Percentiles rank a stretch among this genome's conserved stretches.
Conservation (phyloP, 352 stramenopile genomes). For the Globisporangium orthogonon region DNA sequence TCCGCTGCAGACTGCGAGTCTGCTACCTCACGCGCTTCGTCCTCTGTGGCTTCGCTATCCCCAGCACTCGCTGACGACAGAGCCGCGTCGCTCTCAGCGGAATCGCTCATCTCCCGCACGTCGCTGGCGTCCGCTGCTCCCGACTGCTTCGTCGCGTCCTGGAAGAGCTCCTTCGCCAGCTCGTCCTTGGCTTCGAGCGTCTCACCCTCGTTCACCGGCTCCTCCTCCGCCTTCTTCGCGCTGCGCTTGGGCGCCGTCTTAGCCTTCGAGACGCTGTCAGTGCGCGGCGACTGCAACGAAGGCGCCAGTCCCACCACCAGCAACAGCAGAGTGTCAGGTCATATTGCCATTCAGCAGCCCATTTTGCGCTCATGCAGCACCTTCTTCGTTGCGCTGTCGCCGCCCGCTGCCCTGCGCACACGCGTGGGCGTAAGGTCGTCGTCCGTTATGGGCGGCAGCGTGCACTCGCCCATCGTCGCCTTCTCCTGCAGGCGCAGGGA, state of each 20-base stretch:
- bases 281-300: conserved; percentile 6
- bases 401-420: conserved; percentile 6
- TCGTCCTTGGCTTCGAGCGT: background rate
- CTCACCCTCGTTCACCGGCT: conserved; percentile 1
- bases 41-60: background rate
- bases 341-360: no score
- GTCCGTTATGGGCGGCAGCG: conserved; percentile 2
- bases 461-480: conserved; percentile 3
- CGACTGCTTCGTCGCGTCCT: conserved; percentile 1
- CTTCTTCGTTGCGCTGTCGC: conserved; percentile 12
- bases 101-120: background rate
- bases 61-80: no score
- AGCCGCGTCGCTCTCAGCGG: background rate
- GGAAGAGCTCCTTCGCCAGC: conserved; percentile 6
- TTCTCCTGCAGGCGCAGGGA: conserved; percentile 58
- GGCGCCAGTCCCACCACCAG: no score
- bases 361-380: background rate
- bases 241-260: conserved; percentile 10
- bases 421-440: conserved; percentile 10
- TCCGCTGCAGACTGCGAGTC: background rate
- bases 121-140: background rate
- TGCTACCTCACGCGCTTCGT: background rate
- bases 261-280: conserved; percentile 5
- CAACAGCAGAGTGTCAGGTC: background rate
- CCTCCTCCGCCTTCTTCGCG: conserved; percentile 2